These are phyloP conservation scores for Aspergillus nanangensis DNA, from an alignment of 495 filamentous ascomycete species.

Conservation along the genomic window DNA sequence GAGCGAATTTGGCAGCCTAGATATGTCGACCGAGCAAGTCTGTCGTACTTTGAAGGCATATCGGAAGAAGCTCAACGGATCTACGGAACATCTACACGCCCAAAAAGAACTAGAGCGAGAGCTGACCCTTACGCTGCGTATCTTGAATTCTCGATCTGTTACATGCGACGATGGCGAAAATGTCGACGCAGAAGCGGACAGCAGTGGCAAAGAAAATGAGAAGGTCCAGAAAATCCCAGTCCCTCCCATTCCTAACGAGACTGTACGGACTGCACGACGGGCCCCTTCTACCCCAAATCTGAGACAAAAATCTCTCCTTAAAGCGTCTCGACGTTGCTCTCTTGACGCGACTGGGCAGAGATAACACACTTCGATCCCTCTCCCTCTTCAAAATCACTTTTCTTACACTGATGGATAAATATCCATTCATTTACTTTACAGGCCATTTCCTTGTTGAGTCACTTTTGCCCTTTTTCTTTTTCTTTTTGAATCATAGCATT, in stretches of 20 bases:
- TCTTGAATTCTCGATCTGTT: conserved; percentile 51
- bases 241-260: conserved; percentile 17
- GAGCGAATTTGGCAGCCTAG: conserved; percentile 58
- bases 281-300: conserved; percentile 35
- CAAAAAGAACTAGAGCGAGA: conserved; percentile 76
- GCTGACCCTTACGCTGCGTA: conserved; percentile 67
- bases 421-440: too few relatives aligned
- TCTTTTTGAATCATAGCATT: conserved; percentile 10
- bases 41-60: conserved; percentile 77
- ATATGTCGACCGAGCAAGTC: conserved; percentile 73
- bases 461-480: conserved; percentile 4
- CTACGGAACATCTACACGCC: conserved; percentile 57
- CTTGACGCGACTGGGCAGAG: conserved; percentile 25
- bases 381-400: not conserved
- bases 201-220: conserved; percentile 42
- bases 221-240: conserved; percentile 15
- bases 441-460: not conserved
- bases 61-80: conserved; percentile 71
- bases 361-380: conserved; percentile 6
- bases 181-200: conserved; percentile 39
- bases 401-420: too few relatives aligned
- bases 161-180: conserved; percentile 27
- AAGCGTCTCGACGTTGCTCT: conserved; percentile 27
- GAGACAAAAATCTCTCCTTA: conserved; percentile 19
- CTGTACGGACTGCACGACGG: conserved; percentile 23